phyloP scores from a whole-genome alignment of 2,329 filamentous ascomycete genomes.

The Nigrospora sphaerica region DNA sequence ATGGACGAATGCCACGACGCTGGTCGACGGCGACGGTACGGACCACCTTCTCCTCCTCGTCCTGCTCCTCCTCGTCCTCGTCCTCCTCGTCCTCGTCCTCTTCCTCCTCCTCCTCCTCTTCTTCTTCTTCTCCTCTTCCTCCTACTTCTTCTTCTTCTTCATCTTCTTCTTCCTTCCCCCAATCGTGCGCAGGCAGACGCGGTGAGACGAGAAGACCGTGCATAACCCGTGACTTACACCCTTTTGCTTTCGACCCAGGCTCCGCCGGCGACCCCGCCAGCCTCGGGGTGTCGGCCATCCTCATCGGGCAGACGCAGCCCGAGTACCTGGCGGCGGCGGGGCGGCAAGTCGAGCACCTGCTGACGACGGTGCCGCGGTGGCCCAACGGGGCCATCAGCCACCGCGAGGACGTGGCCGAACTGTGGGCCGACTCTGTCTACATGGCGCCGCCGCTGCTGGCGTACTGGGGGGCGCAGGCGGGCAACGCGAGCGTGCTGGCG shows the following conservation, averaged over 20 bases:
- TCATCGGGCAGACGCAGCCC: constrained; percentile 28
- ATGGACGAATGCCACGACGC: constrained; percentile 12
- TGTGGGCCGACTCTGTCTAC: constrained; percentile 42
- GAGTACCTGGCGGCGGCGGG: constrained; percentile 27
- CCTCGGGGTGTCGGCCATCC: constrained; percentile 33
- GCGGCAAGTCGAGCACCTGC: constrained; percentile 31
- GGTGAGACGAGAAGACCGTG: no score
- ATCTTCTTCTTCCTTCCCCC: background rate
- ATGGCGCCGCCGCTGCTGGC: constrained; percentile 44
- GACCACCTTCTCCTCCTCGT: background rate
- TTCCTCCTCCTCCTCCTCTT: background rate
- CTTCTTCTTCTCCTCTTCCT: background rate
- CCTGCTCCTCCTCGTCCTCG: background rate
- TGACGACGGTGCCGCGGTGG: constrained; percentile 30
- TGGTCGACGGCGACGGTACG: constrained; percentile 15
- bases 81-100: background rate
- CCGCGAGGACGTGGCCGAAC: constrained; percentile 29
- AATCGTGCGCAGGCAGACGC: no score
- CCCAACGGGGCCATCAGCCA: constrained; percentile 41
- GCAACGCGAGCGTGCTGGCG: constrained; percentile 24
- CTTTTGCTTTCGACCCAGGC: constrained; percentile 11
- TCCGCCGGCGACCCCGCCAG: constrained; percentile 35
- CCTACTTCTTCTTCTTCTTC: background rate
- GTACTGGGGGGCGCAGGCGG: constrained; percentile 32
- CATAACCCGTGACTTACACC: no score